These are phyloP conservation scores for Ophiostoma pallidulum DNA, from an alignment of 2,329 filamentous ascomycete species.

Conservation along the genomic window DNA sequence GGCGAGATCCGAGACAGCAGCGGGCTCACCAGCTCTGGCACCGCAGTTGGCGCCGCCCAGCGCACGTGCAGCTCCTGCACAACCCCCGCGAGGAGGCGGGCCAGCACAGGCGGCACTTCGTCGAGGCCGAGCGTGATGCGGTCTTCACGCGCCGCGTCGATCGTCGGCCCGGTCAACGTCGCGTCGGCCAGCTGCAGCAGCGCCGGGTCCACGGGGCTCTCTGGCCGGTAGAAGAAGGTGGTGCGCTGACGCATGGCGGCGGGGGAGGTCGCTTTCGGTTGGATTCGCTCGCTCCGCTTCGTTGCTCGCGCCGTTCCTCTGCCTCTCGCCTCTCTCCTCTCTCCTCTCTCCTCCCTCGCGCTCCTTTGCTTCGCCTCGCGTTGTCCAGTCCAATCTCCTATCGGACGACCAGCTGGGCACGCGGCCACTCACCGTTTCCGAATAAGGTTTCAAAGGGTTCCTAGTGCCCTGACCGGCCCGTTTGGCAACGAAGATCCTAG, in stretches of 20 bases:
- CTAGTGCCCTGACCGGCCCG: slow-evolving; percentile 8
- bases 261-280: neutral
- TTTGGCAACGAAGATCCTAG: slow-evolving; percentile 4
- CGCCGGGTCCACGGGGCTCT: slow-evolving; percentile 54
- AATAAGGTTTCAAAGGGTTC: slow-evolving; percentile 4
- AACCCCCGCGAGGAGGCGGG: slow-evolving; percentile 45
- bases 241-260: slow-evolving; percentile 62
- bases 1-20: slow-evolving; percentile 67
- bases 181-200: slow-evolving; percentile 48
- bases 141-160: slow-evolving; percentile 68
- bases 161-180: slow-evolving; percentile 42
- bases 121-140: slow-evolving; percentile 62
- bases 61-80: slow-evolving; percentile 67
- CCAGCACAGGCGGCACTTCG: slow-evolving; percentile 63
- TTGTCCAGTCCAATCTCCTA: neutral
- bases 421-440: slow-evolving; percentile 1
- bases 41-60: slow-evolving; percentile 56
- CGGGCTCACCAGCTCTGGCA: slow-evolving; percentile 56
- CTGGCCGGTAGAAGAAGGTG: slow-evolving; percentile 65
- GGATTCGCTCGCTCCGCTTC: too few species aligned
- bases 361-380: neutral
- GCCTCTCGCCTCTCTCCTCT: neutral
- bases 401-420: neutral
- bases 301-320: too few species aligned
- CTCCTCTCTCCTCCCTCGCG: neutral